phyloP scores from a whole-genome alignment of 2,329 filamentous ascomycete species.

The Microcyclospora pomicola region DNA sequence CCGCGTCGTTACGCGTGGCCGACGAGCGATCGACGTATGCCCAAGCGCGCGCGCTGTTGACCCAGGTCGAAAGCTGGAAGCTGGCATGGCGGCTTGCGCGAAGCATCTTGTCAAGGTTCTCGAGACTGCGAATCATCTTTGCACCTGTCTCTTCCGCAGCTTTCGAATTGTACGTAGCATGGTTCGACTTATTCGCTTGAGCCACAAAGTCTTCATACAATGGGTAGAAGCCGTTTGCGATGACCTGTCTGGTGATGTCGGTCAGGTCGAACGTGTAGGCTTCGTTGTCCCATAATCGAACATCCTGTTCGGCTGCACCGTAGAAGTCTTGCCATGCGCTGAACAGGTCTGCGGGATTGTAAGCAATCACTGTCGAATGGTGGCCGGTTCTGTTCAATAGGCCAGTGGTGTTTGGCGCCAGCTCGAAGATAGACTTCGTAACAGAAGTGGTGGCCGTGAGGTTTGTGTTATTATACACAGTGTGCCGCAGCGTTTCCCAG shows the following conservation, averaged over 20 bases:
- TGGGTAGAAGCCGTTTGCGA: conserved; percentile 33
- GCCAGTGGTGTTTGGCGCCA: conserved; percentile 30
- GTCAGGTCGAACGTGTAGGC: conserved; percentile 35
- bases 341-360: conserved; percentile 27
- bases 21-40: conserved; percentile 4
- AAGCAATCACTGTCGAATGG: conserved; percentile 30
- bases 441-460: conserved; percentile 27
- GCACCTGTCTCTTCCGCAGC: conserved; percentile 13
- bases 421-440: conserved; percentile 34
- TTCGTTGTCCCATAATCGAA: conserved; percentile 27
- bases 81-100: conserved; percentile 23
- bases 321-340: conserved; percentile 29
- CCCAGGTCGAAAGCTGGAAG: conserved; percentile 32
- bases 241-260: conserved; percentile 37
- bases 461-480: conserved; percentile 38
- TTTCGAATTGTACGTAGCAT: conserved; percentile 10
- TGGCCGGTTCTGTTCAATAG: conserved; percentile 29
- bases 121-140: conserved; percentile 24
- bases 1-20: conserved; percentile 4
- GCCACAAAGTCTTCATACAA: conserved; percentile 26
- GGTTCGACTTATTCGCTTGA: conserved; percentile 19
- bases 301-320: conserved; percentile 20
- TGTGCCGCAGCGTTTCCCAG: conserved; percentile 34
- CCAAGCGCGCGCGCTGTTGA: conserved; percentile 25
- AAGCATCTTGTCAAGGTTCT: conserved; percentile 30